phyloP scores from a whole-genome alignment of 306 rosid genomes.

The Mucuna pruriens region DNA sequence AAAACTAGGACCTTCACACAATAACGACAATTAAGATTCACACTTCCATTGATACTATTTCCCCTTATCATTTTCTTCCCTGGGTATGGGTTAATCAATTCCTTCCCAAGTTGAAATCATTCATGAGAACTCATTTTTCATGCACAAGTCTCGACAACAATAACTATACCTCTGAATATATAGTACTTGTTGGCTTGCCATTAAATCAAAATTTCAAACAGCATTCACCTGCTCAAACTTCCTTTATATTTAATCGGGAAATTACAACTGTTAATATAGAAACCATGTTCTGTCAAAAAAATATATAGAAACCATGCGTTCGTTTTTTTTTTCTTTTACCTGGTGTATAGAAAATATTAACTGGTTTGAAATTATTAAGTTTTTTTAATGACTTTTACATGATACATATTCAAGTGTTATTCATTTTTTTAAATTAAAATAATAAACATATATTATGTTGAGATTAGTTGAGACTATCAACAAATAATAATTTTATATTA shows the following conservation, averaged over 20 bases:
- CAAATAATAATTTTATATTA: too few species aligned
- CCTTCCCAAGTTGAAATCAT: not conserved
- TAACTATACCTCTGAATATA: not conserved
- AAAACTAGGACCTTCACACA: conserved; percentile 43
- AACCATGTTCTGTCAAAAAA: too few species aligned
- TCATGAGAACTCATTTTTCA: not conserved
- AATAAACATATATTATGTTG: too few species aligned
- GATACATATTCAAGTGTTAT: too few species aligned
- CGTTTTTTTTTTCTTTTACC: too few species aligned
- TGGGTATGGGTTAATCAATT: not conserved
- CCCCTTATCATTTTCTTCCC: not conserved
- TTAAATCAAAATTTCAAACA: not conserved
- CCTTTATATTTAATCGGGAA: not conserved
- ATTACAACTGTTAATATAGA: not conserved
- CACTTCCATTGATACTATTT: not conserved
- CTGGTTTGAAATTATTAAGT: too few species aligned
- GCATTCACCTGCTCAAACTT: not conserved
- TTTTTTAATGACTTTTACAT: too few species aligned
- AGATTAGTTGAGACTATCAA: too few species aligned
- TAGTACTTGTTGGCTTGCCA: not conserved
- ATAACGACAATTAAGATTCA: conserved; percentile 7
- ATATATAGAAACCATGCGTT: too few species aligned
- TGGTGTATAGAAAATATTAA: too few species aligned
- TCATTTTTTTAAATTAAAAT: too few species aligned
- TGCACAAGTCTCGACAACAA: not conserved